Conservation (phyloP, 768 basidiomycete species). For the Thelephora aurantiotincta region DNA sequence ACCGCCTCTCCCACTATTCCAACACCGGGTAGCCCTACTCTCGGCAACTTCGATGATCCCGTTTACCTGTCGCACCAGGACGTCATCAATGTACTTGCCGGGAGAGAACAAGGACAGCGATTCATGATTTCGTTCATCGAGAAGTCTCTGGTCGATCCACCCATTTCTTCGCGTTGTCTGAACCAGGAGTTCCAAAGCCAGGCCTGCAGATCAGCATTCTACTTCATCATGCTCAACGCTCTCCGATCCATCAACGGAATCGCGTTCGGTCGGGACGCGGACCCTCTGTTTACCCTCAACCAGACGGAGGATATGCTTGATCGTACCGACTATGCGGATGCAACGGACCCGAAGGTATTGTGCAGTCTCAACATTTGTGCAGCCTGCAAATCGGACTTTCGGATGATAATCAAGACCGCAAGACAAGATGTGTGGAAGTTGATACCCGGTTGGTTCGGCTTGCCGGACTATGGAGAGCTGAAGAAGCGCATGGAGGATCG, state of each 20-base stretch:
- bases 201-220: conserved; percentile 55
- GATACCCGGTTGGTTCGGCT: conserved; percentile 53
- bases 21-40: conserved; percentile 2
- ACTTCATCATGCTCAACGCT: conserved; percentile 63
- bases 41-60: conserved; percentile 4
- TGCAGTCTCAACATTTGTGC: conserved; percentile 42
- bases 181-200: conserved; percentile 23
- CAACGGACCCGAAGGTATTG: conserved; percentile 22
- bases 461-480: conserved; percentile 11
- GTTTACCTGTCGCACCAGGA: conserved; percentile 23
- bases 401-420: conserved; percentile 25
- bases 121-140: conserved; percentile 50
- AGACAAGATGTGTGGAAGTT: conserved; percentile 47
- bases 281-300: conserved; percentile 52
- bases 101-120: conserved; percentile 51
- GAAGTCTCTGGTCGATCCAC: conserved; percentile 34
- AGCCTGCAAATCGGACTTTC: conserved; percentile 35
- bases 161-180: conserved; percentile 33
- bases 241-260: conserved; percentile 60
- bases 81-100: conserved; percentile 32
- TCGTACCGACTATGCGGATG: conserved; percentile 57
- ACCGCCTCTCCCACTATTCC: conserved; percentile 8
- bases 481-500: neutral
- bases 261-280: conserved; percentile 57
- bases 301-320: conserved; percentile 63